Base-by-base conservation (phyloP, 108 stramenopile species). In the Skeletonema menzelii region DNA sequence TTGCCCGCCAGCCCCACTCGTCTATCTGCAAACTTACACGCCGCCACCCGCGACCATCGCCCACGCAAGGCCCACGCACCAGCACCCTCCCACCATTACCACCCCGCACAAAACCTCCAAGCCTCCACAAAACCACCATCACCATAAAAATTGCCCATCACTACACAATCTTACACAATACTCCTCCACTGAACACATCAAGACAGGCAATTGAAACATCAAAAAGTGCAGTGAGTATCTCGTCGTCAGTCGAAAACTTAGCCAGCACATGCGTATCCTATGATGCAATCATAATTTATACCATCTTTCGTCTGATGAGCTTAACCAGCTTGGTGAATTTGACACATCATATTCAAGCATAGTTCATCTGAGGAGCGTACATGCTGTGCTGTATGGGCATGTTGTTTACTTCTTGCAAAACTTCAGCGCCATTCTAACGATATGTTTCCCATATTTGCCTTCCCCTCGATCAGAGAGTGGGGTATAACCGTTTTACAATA, bases 241-340 rank as follows among this genome's bases (percentile, higher is more conserved):
- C 40, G 40, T 15, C 15, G 40, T n/a, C 0, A 42, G 15, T 42
- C n/a, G 40, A 15, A 3, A 5, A 15, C 14, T 42, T 42, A 15
- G 40, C 40, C 40, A n/a, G 40, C 40, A 42, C n/a, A 42, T 42
- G 15, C 22, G 7, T 2, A 53, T 56, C 69, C 69, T 27, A 27
- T 70, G 69, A 70, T 59, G 38, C 19, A 59, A 70, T 42, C 35
- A n/a, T 59, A 59, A 59, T 30, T 30, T 44, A 65, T 47, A 70
- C 69, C 69, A 70, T 70, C 69, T 70, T 70, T 70, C 69, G 69
- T 60, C 69, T 70, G 69, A 70, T 37, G 69, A 70, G 69, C 69
- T 70, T 70, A 59, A 70, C 56, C 58, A 58, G 69, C 69, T 70
- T 70, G 27, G 59, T 70, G 69, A 70, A 70, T 59, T 40, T 53